These are phyloP conservation scores for Xylaria palmicola DNA, from an alignment of 495 filamentous ascomycete genomes.

Conservation along the genomic window DNA sequence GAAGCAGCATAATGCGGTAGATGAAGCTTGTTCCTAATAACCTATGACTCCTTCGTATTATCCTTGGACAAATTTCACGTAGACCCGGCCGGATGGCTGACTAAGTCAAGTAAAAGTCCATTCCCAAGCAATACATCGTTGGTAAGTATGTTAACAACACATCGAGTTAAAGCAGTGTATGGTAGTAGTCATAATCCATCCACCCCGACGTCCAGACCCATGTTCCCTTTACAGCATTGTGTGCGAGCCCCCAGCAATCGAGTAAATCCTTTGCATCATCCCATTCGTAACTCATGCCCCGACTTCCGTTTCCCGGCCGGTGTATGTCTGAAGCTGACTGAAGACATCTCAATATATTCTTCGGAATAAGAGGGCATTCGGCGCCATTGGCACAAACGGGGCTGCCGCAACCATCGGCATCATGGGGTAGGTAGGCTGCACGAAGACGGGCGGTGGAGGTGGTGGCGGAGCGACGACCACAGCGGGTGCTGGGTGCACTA, in stretches of 20 bases:
- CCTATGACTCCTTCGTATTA: background rate
- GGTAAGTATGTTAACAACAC: too few relatives aligned
- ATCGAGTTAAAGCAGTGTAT: background rate
- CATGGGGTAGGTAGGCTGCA: background rate
- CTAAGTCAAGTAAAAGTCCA: too few relatives aligned
- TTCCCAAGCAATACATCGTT: too few relatives aligned
- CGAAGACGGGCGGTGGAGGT: background rate
- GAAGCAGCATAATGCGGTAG: background rate
- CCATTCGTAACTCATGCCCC: background rate
- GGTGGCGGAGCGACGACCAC: conserved; percentile 7
- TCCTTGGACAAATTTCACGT: background rate
- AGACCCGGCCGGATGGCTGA: too few relatives aligned
- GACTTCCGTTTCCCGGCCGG: background rate
- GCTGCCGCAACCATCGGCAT: background rate
- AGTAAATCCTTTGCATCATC: background rate
- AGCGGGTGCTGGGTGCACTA: background rate
- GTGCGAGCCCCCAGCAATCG: background rate
- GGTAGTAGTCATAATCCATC: background rate
- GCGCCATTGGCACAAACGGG: background rate
- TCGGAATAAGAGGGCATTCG: background rate
- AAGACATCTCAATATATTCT: background rate
- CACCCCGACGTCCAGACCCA: background rate
- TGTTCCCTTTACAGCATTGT: background rate
- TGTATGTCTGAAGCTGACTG: background rate
- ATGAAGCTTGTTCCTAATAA: background rate